Evolutionary conservation across 768 basidiomycete species (phyloP).

Genomic region (Pleurotus cornucopiae): DNA sequence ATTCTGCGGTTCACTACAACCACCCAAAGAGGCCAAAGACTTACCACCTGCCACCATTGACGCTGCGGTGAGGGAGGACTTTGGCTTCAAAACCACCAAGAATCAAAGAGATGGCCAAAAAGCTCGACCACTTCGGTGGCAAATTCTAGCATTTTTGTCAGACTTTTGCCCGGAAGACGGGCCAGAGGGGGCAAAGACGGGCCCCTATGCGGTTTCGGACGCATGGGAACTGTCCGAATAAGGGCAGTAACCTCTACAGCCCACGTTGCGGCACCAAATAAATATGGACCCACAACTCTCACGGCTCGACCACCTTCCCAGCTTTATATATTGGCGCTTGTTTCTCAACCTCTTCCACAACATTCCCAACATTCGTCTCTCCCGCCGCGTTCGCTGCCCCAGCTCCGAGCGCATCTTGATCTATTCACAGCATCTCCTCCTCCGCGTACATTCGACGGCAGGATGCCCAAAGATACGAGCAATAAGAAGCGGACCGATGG

Average conservation of each 20-base stretch:
- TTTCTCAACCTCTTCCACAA: conserved; percentile 3
- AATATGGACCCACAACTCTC: conserved; percentile 10
- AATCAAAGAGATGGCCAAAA: too few relatives aligned
- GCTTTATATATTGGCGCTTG: conserved; percentile 5
- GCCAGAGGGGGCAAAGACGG: neutral
- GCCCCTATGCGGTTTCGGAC: neutral
- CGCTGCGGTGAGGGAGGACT: too few relatives aligned
- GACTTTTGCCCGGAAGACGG: neutral
- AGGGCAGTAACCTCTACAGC: neutral
- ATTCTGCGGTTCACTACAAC: too few relatives aligned
- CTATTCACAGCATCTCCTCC: neutral
- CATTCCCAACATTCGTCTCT: neutral
- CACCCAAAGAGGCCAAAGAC: too few relatives aligned
- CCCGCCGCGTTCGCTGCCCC: neutral
- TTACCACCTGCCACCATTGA: too few relatives aligned
- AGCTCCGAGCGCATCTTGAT: neutral
- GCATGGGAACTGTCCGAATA: neutral
- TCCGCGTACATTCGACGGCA: neutral
- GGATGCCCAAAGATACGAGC: neutral
- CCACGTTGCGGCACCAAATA: conserved; percentile 1
- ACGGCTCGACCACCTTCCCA: conserved; percentile 1
- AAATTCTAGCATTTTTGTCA: too few relatives aligned
- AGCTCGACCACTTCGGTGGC: too few relatives aligned
- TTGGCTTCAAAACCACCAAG: too few relatives aligned
- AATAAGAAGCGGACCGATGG: neutral